Percentiles rank a stretch among this genome's conserved stretches.
Evolutionary conservation across 1,284 basidiomycete species (phyloP).

Genomic region (Ustilago cynodontis): DNA sequence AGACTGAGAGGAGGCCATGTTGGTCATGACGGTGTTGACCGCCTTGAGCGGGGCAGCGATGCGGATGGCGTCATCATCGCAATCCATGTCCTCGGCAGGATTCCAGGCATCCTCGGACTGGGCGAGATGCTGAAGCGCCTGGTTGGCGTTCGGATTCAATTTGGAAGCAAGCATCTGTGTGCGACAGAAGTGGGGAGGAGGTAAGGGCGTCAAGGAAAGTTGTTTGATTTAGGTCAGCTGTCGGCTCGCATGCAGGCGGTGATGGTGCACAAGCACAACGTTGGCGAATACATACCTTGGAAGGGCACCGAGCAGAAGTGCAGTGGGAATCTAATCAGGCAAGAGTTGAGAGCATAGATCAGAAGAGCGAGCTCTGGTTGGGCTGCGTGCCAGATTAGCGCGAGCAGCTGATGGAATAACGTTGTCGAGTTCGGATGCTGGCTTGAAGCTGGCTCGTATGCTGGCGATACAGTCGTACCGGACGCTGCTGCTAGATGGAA

Average conservation of each 20-base stretch:
- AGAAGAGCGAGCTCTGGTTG: not conserved
- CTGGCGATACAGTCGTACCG: conserved; percentile 22
- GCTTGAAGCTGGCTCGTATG: not conserved
- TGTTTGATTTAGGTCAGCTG: conserved; percentile 8
- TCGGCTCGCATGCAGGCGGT: not conserved
- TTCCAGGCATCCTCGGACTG: conserved; percentile 30
- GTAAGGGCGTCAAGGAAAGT: too few relatives aligned
- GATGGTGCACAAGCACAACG: not conserved
- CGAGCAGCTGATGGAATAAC: not conserved
- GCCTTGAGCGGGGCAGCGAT: conserved; percentile 18
- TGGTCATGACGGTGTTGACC: conserved; percentile 26
- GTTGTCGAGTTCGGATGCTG: not conserved
- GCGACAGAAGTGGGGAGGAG: not conserved
- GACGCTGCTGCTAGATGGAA: conserved; percentile 18
- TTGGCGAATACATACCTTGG: conserved; percentile 14
- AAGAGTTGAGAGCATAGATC: conserved; percentile 22
- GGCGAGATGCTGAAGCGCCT: conserved; percentile 25
- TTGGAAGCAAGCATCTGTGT: conserved; percentile 42
- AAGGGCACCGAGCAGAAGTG: conserved; percentile 13
- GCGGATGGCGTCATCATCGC: conserved; percentile 36
- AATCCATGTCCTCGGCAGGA: conserved; percentile 51
- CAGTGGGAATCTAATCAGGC: conserved; percentile 1
- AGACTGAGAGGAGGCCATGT: conserved; percentile 46
- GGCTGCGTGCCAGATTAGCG: not conserved
- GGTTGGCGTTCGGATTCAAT: conserved; percentile 15